phyloP scores from a whole-genome alignment of 768 basidiomycete species.

The Kondoa malvinella region DNA sequence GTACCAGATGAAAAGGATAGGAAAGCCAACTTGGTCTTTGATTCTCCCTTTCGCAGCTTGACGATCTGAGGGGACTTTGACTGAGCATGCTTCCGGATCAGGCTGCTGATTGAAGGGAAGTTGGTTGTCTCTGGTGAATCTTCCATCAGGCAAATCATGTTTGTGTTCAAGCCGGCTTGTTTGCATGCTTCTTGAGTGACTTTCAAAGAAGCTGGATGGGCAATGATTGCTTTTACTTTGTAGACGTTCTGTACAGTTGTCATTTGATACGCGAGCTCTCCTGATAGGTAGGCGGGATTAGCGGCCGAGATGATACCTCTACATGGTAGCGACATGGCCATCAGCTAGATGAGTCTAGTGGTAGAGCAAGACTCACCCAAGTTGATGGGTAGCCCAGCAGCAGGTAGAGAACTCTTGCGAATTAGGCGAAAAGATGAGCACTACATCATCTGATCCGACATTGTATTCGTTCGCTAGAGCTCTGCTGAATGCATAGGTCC shows the following conservation, averaged over 20 bases:
- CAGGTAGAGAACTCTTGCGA: background rate
- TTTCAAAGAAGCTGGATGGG: background rate
- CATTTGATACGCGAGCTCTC: background rate
- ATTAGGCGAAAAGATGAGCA: background rate
- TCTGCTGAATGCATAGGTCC: background rate
- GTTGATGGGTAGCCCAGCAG: background rate
- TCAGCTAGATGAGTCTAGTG: too few relatives aligned
- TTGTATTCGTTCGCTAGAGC: background rate
- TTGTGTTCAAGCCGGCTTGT: background rate
- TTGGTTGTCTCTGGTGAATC: background rate
- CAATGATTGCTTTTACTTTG: background rate
- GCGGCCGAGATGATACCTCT: background rate
- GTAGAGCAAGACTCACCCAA: background rate
- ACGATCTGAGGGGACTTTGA: too few relatives aligned
- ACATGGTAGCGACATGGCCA: too few relatives aligned
- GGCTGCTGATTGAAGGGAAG: background rate
- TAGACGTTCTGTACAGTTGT: background rate
- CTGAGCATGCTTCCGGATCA: conserved; percentile 2
- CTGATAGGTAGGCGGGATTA: background rate
- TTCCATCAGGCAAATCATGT: background rate
- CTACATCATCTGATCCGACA: background rate
- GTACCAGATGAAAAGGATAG: conserved; percentile 7
- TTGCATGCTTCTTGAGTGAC: background rate
- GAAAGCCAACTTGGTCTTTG: conserved; percentile 1
- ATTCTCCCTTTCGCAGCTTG: conserved; percentile 1